These are phyloP conservation scores for Diaporthe longicolla DNA, from an alignment of 2,329 filamentous ascomycete genomes.

Conservation along the genomic window DNA sequence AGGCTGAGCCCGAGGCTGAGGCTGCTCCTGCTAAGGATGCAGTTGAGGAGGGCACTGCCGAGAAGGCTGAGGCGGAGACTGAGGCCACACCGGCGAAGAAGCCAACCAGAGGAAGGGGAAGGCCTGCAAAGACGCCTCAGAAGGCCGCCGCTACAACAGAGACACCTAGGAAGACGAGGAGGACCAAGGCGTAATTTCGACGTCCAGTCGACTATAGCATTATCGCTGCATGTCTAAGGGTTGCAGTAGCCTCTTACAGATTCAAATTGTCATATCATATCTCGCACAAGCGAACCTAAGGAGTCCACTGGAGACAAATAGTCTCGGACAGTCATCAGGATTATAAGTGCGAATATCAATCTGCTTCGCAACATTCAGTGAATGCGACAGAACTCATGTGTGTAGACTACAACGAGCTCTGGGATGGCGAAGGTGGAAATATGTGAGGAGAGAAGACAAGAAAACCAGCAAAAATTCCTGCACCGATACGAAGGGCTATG, in stretches of 20 bases:
- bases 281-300: slow-evolving; percentile 42
- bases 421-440: slow-evolving; percentile 59
- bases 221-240: slow-evolving; percentile 17
- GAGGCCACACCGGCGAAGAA: slow-evolving; percentile 47
- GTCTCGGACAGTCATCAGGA: slow-evolving; percentile 42
- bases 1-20: slow-evolving; percentile 45
- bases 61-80: slow-evolving; percentile 48
- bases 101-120: slow-evolving; percentile 36
- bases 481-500: slow-evolving; percentile 17
- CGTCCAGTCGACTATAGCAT: slow-evolving; percentile 8
- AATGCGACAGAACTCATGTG: slow-evolving; percentile 44
- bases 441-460: slow-evolving; percentile 61
- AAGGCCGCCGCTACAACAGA: slow-evolving; percentile 51
- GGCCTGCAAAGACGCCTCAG: slow-evolving; percentile 39
- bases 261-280: slow-evolving; percentile 35
- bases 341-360: slow-evolving; percentile 42
- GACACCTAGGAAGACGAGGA: slow-evolving; percentile 51
- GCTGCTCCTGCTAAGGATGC: slow-evolving; percentile 53
- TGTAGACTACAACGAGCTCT: slow-evolving; percentile 53
- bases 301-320: slow-evolving; percentile 44
- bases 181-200: slow-evolving; percentile 50
- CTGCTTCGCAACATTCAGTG: slow-evolving; percentile 41
- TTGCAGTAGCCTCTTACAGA: slow-evolving; percentile 42
- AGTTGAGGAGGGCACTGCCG: slow-evolving; percentile 51
- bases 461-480: slow-evolving; percentile 49